Percentiles rank a stretch among this genome's conserved stretches.
phyloP scores from a whole-genome alignment of 2,329 filamentous ascomycete species.

The Uncinocarpus reesii region DNA sequence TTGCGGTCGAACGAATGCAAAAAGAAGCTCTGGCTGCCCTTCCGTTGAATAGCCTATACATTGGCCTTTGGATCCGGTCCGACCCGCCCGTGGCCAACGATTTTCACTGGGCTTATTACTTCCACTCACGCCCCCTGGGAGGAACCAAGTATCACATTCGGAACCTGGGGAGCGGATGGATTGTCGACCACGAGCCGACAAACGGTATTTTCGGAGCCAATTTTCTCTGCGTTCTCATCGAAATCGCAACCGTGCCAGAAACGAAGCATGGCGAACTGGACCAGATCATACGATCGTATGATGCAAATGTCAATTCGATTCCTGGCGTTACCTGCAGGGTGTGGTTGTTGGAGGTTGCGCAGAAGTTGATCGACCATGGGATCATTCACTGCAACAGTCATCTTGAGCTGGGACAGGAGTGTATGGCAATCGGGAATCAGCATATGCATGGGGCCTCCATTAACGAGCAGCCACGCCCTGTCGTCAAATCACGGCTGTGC shows the following conservation, averaged over 20 bases:
- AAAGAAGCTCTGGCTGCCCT: constrained; percentile 4
- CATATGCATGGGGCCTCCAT: constrained; percentile 10
- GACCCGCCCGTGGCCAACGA: constrained; percentile 22
- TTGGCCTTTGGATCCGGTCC: constrained; percentile 21
- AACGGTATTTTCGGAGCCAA: constrained; percentile 15
- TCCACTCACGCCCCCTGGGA: constrained; percentile 16
- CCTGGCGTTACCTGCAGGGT: constrained; percentile 17
- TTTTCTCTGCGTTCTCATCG: constrained; percentile 16
- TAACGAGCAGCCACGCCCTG: constrained; percentile 15
- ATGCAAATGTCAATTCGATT: constrained; percentile 20
- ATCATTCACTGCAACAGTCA: constrained; percentile 16
- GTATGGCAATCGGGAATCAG: constrained; percentile 18
- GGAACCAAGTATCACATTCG: constrained; percentile 16
- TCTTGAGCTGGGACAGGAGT: constrained; percentile 19
- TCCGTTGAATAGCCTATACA: constrained; percentile 11
- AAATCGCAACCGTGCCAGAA: constrained; percentile 19
- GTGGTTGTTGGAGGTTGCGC: constrained; percentile 20
- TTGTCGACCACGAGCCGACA: constrained; percentile 13
- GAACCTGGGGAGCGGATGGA: constrained; percentile 15
- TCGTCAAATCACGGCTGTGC: constrained; percentile 9
- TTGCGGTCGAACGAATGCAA: constrained; percentile 6
- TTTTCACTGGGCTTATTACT: constrained; percentile 27
- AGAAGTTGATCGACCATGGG: constrained; percentile 16
- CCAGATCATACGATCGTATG: constrained; percentile 19
- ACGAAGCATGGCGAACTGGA: constrained; percentile 16